Conservation (phyloP, 2,329 filamentous ascomycete genomes). For the Alternaria solani region DNA sequence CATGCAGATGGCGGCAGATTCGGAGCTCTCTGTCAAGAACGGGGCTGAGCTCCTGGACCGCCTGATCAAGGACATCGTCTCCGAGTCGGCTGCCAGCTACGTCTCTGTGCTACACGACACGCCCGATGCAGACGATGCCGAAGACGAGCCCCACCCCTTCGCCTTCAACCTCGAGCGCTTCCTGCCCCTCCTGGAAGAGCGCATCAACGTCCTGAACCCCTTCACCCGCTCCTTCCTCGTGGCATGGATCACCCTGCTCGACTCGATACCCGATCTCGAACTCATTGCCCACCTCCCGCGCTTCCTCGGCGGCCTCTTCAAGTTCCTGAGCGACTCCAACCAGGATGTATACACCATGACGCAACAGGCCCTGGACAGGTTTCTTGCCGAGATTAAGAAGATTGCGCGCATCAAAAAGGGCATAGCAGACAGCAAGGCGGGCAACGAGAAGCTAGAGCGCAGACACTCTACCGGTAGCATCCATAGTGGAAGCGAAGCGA, state of each 20-base stretch:
- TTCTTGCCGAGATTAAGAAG: constrained; percentile 91
- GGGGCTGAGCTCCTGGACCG: constrained; percentile 94
- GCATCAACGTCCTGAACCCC: constrained; percentile 92
- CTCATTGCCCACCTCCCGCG: constrained; percentile 91
- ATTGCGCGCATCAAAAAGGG: constrained; percentile 93
- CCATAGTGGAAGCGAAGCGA: constrained; percentile 63
- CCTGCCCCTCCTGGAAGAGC: constrained; percentile 90
- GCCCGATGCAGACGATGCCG: constrained; percentile 55
- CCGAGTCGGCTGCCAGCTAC: constrained; percentile 93
- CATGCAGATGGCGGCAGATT: constrained; percentile 85
- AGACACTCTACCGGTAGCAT: constrained; percentile 70
- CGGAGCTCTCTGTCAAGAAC: constrained; percentile 97
- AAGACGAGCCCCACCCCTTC: constrained; percentile 31
- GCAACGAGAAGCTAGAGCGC: constrained; percentile 69
- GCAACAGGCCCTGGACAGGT: constrained; percentile 86
- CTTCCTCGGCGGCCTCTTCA: constrained; percentile 87
- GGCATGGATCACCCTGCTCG: constrained; percentile 91
- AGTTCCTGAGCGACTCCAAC: constrained; percentile 91
- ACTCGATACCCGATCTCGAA: constrained; percentile 96
- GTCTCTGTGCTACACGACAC: constrained; percentile 82
- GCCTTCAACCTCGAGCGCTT: constrained; percentile 92
- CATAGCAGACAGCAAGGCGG: constrained; percentile 83
- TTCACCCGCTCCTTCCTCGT: constrained; percentile 96
- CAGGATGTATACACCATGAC: constrained; percentile 94
- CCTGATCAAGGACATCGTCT: constrained; percentile 93